These are phyloP conservation scores for Pleurostoma richardsiae DNA, from an alignment of 2,329 filamentous ascomycete genomes.

Conservation along the genomic window DNA sequence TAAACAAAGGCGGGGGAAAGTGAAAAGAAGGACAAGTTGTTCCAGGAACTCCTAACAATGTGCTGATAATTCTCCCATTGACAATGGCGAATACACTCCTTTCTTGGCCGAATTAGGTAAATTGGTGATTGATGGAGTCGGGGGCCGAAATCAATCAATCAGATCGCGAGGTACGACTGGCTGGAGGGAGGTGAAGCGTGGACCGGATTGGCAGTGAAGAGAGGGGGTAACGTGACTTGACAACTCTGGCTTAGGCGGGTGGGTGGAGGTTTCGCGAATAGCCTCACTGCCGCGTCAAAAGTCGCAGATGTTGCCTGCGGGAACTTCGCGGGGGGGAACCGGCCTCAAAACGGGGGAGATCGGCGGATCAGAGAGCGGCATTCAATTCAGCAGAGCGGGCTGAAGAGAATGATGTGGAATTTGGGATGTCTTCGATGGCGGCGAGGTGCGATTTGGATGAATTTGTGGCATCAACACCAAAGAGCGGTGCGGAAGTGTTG, in stretches of 20 bases:
- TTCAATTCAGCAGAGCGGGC: conserved; percentile 20
- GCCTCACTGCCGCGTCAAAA: conserved; percentile 8
- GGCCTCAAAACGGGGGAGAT: conserved; percentile 12
- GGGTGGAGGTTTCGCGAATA: conserved; percentile 10
- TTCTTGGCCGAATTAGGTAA: no score
- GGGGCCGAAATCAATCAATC: no score
- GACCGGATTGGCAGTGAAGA: no score
- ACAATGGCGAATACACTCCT: no score
- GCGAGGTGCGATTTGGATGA: conserved; percentile 24
- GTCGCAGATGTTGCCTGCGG: background rate
- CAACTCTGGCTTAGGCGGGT: background rate
- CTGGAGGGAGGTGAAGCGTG: no score
- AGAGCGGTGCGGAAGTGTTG: conserved; percentile 18
- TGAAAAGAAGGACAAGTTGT: no score
- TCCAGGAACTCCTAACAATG: no score
- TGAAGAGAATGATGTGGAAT: conserved; percentile 28
- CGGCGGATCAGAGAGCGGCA: conserved; percentile 14
- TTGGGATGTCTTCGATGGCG: conserved; percentile 26
- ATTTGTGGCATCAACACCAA: conserved; percentile 11
- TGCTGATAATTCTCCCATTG: no score
- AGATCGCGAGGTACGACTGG: no score
- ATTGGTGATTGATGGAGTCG: no score
- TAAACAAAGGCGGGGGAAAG: no score
- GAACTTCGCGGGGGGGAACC: conserved; percentile 13
- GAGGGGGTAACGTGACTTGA: conserved; percentile 6